phyloP scores from a whole-genome alignment of 257 asterid genomes.

The Ocimum tenuiflorum region DNA sequence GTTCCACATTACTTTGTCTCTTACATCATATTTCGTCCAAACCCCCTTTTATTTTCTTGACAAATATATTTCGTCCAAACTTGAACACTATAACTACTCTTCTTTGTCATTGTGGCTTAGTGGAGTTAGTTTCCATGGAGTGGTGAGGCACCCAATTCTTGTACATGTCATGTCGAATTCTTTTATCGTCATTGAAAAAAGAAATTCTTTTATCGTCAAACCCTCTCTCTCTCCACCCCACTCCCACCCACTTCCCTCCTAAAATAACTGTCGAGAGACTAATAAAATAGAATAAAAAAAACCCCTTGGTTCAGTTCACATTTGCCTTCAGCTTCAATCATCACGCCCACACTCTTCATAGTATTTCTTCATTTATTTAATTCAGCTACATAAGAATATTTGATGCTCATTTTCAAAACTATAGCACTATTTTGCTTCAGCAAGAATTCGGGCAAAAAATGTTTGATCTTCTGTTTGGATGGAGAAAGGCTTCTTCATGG shows the following conservation, averaged over 20 bases:
- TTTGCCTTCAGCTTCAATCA: conserved; percentile 17
- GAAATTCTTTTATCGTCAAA: background rate
- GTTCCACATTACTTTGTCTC: no score
- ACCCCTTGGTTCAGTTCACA: conserved; percentile 11
- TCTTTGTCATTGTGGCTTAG: no score
- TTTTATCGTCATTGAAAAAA: no score
- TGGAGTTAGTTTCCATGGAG: no score
- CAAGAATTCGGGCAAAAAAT: background rate
- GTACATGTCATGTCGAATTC: no score
- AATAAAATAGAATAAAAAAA: background rate
- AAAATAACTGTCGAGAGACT: conserved; percentile 26
- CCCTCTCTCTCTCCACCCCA: background rate
- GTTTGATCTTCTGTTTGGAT: conserved; percentile 65
- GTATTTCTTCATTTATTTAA: background rate
- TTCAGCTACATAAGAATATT: background rate
- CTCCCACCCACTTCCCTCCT: conserved; percentile 12
- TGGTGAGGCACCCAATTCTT: no score
- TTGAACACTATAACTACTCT: no score
- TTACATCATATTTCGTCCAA: no score
- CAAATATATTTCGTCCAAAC: no score
- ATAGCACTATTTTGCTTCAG: background rate
- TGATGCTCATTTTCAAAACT: background rate
- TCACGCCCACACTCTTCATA: conserved; percentile 8
- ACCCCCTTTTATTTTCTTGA: no score
- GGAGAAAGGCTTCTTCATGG: conserved; percentile 94